These are phyloP conservation scores for Monarda citriodora DNA, from an alignment of 305 asterid genomes.

Conservation along the genomic window DNA sequence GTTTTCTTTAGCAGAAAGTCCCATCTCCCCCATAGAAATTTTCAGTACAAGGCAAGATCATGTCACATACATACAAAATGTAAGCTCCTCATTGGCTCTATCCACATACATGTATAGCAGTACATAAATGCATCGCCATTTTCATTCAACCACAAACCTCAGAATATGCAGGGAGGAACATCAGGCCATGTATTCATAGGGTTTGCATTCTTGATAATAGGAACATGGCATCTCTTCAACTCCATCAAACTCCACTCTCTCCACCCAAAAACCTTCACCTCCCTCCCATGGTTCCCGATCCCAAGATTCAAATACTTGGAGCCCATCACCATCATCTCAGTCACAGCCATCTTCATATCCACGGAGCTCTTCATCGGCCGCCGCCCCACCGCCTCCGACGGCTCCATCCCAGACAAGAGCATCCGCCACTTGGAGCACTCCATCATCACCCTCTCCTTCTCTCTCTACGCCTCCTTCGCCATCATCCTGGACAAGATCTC, in stretches of 20 bases:
- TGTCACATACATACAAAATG: constrained; percentile 2
- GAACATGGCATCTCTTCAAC: constrained; percentile 66
- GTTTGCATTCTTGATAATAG: constrained; percentile 41
- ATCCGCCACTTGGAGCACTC: constrained; percentile 59
- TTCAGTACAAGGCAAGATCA: constrained; percentile 43
- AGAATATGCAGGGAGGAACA: constrained; percentile 28
- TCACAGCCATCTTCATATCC: constrained; percentile 23
- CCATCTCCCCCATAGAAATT: constrained; percentile 15
- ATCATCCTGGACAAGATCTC: constrained; percentile 30
- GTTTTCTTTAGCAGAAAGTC: constrained; percentile 25
- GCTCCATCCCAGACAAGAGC: constrained; percentile 30
- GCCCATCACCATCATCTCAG: constrained; percentile 36
- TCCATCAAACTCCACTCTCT: constrained; percentile 53
- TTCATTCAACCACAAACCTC: not conserved
- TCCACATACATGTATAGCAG: not conserved
- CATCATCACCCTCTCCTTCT: constrained; percentile 43
- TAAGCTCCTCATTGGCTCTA: constrained; percentile 19
- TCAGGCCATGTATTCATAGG: constrained; percentile 52
- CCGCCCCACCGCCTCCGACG: constrained; percentile 18
- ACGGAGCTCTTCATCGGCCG: constrained; percentile 34
- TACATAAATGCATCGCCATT: not conserved
- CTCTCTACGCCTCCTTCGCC: constrained; percentile 39
- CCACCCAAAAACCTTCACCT: constrained; percentile 33
- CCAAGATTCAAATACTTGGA: constrained; percentile 32
- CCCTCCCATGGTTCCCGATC: constrained; percentile 48